Conservation (phyloP, 1,139 yeast species). For the Wickerhamomyces sp. region DNA sequence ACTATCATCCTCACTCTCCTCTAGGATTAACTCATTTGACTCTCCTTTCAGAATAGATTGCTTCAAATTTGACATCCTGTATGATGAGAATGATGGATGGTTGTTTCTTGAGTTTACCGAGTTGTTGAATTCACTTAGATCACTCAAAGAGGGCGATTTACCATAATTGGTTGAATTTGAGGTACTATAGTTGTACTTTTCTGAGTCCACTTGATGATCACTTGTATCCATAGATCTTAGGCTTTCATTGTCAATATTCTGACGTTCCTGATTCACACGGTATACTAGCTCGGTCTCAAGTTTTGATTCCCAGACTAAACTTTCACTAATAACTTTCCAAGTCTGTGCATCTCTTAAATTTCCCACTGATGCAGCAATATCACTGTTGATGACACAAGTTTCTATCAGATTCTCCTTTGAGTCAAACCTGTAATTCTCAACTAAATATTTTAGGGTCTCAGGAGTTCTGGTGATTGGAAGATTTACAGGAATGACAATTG, state of each 20-base stretch:
- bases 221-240: slow-evolving; percentile 1
- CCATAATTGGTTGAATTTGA: slow-evolving; percentile 23
- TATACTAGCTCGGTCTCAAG: slow-evolving; percentile 12
- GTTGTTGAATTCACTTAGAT: slow-evolving; percentile 20
- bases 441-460: slow-evolving; percentile 23
- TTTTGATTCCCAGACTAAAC: slow-evolving; percentile 43
- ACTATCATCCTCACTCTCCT: slow-evolving; percentile 21
- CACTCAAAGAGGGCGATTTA: slow-evolving; percentile 22
- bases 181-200: slow-evolving; percentile 20
- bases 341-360: slow-evolving; percentile 57
- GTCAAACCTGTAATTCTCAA: slow-evolving; percentile 26
- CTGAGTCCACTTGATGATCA: slow-evolving; percentile 8
- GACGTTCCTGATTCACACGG: background rate
- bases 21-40: background rate
- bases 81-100: slow-evolving; percentile 8
- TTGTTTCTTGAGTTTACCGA: slow-evolving; percentile 14
- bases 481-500: slow-evolving; percentile 21
- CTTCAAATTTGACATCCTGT: slow-evolving; percentile 8
- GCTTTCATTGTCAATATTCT: slow-evolving; percentile 1
- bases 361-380: slow-evolving; percentile 50
- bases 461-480: slow-evolving; percentile 27
- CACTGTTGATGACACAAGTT: slow-evolving; percentile 44
- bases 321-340: slow-evolving; percentile 61
- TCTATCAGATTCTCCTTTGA: slow-evolving; percentile 13
- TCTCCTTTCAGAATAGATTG: slow-evolving; percentile 13